Evolutionary conservation across 75 land plant species (phyloP).

Genomic region (Gnetum montanum): DNA sequence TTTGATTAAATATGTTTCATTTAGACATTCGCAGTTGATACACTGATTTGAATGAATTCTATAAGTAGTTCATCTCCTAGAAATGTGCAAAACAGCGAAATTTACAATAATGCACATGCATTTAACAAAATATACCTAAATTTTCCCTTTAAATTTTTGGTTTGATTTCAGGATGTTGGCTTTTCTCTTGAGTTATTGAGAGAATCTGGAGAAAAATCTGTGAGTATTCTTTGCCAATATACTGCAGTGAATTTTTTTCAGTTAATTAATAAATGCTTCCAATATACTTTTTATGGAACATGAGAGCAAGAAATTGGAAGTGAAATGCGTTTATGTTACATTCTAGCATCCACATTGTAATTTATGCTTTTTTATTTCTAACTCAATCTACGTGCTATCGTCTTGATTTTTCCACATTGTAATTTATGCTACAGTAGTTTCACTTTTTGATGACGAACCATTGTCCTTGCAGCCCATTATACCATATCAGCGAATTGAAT

Average conservation of each 20-base stretch:
- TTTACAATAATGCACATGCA: conserved; percentile 1
- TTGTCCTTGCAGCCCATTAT: conserved; percentile 28
- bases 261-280: too few relatives aligned
- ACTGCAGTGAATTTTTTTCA: too few relatives aligned
- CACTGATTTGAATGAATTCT: too few relatives aligned
- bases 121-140: background rate
- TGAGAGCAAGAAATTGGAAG: too few relatives aligned
- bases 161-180: conserved; percentile 80
- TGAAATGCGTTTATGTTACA: too few relatives aligned
- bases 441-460: background rate
- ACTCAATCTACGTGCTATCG: background rate
- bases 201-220: conserved; percentile 34
- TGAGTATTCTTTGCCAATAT: too few relatives aligned
- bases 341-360: background rate
- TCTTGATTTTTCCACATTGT: background rate
- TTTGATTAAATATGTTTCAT: too few relatives aligned
- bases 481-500: conserved; percentile 48
- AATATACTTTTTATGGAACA: background rate
- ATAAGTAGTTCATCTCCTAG: too few relatives aligned
- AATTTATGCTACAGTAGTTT: background rate
- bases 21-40: too few relatives aligned
- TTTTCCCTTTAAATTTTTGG: background rate
- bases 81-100: too few relatives aligned
- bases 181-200: conserved; percentile 72
- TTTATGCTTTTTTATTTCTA: background rate